Base-by-base conservation (phyloP, 257 asterid species). In the Vinca minor region DNA sequence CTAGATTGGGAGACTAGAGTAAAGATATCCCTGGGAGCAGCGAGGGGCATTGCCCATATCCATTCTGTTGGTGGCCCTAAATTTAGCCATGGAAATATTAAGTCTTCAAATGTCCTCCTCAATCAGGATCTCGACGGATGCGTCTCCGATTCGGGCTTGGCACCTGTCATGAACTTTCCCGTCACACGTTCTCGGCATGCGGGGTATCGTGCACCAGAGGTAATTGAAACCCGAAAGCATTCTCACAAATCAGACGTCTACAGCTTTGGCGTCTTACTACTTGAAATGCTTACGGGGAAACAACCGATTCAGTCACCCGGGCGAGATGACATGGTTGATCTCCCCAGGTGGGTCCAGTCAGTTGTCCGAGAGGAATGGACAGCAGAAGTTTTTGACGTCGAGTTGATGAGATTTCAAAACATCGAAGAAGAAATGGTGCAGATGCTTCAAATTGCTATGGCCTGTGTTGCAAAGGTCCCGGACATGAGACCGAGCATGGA, bases 361-460 rank as follows among this genome's bases (percentile, higher is more conserved):
- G 98, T 91, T 3, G 98, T n/a, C n/a, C n/a, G n/a, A n/a, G n/a
- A n/a, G n/a, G n/a, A n/a, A n/a, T n/a, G n/a, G n/a, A n/a, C n/a
- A n/a, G 94, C 94, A 0, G 96, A 91, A 78, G 98, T 91, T 20
- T 91, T 91, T 42, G 98, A 91, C 31, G 88, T 85, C 5, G 95
- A 88, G 75, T 63, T 91, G 64, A 81, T 87, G 95, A 79, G 87
- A 60, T 81, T 76, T 29, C 94, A 84, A 39, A 84, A 87, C 72
- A 85, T 88, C 10, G 96, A 91, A 71, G 97, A 91, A 60, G 96
- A 87, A 78, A 84, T 91, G 96, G 96, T 91, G 69, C 96, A 91
- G 76, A 87, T 91, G 97, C 80, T 91, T 64, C 97, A 91, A 60
- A 88, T 91, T 20, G 97, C 85, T 0, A 85, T 91, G 97, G 89